These are phyloP conservation scores for Calonectria montana DNA, from an alignment of 2,329 filamentous ascomycete species.

Conservation along the genomic window DNA sequence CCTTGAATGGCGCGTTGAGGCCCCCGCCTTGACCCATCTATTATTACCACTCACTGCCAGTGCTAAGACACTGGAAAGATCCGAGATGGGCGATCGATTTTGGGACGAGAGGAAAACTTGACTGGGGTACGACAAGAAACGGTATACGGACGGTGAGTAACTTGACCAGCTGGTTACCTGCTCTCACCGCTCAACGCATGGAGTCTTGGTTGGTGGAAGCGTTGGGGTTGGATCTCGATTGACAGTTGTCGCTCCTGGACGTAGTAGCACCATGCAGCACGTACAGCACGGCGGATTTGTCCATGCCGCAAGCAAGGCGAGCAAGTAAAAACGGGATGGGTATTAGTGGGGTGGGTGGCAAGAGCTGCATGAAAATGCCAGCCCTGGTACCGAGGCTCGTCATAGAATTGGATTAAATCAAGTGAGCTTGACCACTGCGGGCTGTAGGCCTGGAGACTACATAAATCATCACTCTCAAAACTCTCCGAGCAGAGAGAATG, in stretches of 20 bases:
- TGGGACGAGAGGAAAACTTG: neutral
- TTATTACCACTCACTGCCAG: neutral
- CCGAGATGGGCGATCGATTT: slow-evolving; percentile 6
- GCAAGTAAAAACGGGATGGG: slow-evolving; percentile 16
- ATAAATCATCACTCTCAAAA: slow-evolving; percentile 8
- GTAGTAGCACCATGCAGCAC: neutral
- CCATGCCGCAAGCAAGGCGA: slow-evolving; percentile 19
- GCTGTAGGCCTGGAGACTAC: slow-evolving; percentile 17
- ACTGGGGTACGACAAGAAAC: neutral
- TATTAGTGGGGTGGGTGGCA: slow-evolving; percentile 16
- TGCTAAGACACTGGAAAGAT: slow-evolving; percentile 3
- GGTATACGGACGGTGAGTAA: neutral
- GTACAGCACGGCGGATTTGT: slow-evolving; percentile 18
- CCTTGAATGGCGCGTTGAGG: neutral
- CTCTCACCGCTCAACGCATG: slow-evolving; percentile 23
- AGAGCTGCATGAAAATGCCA: slow-evolving; percentile 18
- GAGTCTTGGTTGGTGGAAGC: neutral
- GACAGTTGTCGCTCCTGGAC: slow-evolving; percentile 4
- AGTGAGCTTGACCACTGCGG: slow-evolving; percentile 10
- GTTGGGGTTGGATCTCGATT: slow-evolving; percentile 5
- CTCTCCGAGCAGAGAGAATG: neutral
- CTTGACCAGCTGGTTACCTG: neutral
- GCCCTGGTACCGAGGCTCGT: slow-evolving; percentile 20
- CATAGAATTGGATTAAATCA: slow-evolving; percentile 13
- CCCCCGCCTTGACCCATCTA: neutral